Conservation (phyloP, 169 alveolate species). For the Plasmodium relictum region DNA sequence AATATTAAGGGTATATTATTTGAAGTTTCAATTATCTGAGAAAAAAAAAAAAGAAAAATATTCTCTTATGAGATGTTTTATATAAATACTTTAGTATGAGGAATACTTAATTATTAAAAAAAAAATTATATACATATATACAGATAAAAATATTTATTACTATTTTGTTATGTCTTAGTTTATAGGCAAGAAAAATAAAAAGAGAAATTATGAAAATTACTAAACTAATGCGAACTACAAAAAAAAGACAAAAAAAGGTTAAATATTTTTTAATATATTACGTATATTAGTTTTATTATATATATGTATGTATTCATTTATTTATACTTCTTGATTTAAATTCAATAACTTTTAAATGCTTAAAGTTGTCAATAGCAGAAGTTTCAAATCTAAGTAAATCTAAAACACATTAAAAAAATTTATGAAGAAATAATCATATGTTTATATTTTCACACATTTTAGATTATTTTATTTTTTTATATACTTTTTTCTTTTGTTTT, state of each 20-base stretch:
- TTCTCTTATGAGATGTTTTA: too few species aligned
- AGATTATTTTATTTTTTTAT: background rate
- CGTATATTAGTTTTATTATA: background rate
- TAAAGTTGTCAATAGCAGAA: slow-evolving; percentile 44
- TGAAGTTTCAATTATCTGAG: slow-evolving; percentile 37
- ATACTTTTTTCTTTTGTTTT: background rate
- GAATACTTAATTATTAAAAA: too few species aligned
- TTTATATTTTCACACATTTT: background rate
- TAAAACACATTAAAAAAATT: slow-evolving; percentile 4
- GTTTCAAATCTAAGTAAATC: slow-evolving; percentile 61
- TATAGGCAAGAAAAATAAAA: background rate
- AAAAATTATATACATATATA: background rate
- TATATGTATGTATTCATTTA: background rate
- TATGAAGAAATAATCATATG: background rate
- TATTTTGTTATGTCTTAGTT: slow-evolving; percentile 21
- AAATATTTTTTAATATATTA: background rate
- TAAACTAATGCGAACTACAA: slow-evolving; percentile 44
- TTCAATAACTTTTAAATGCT: slow-evolving; percentile 37
- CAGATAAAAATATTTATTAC: background rate
- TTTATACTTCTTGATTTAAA: slow-evolving; percentile 27
- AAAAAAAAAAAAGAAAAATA: background rate
- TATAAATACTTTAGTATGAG: too few species aligned
- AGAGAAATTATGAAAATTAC: slow-evolving; percentile 18
- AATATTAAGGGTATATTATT: slow-evolving; percentile 42
- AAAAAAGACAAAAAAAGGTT: background rate